A percentile compares a stretch with the other conserved stretches of the same genome.
phyloP scores from a whole-genome alignment of 257 asterid species.

The Lycium barbarum region DNA sequence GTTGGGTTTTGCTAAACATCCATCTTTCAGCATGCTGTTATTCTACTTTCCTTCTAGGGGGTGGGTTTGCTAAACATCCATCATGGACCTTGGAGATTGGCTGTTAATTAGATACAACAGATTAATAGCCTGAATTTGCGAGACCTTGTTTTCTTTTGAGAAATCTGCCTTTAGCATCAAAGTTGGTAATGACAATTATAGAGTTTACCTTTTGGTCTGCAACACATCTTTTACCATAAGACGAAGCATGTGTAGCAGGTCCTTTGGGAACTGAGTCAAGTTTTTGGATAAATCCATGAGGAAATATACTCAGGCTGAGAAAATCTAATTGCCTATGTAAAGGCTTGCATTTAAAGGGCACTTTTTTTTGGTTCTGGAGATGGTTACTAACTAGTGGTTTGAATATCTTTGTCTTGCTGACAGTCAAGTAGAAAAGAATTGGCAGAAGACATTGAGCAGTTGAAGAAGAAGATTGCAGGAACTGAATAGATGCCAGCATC shows the following conservation, averaged over 20 bases:
- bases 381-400: conserved; percentile 10
- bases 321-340: background rate
- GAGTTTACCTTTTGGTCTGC: background rate
- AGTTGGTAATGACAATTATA: background rate
- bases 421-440: conserved; percentile 95
- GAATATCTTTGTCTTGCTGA: conserved; percentile 26
- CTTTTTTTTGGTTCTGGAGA: background rate
- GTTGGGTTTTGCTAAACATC: too few relatives aligned
- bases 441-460: conserved; percentile 73
- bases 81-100: background rate
- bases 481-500: conserved; percentile 52
- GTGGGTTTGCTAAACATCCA: background rate
- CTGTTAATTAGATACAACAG: background rate
- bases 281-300: background rate
- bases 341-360: background rate
- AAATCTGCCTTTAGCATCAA: background rate
- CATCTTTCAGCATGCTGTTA: background rate
- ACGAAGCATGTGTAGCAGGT: background rate
- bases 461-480: conserved; percentile 93
- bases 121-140: background rate
- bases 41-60: background rate
- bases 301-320: conserved; percentile 4
- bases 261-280: background rate
- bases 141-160: background rate
- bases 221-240: conserved; percentile 2